These are phyloP conservation scores for Chlamydomonas asymmetrica DNA, from an alignment of 139 green algal genomes.

Conservation along the genomic window DNA sequence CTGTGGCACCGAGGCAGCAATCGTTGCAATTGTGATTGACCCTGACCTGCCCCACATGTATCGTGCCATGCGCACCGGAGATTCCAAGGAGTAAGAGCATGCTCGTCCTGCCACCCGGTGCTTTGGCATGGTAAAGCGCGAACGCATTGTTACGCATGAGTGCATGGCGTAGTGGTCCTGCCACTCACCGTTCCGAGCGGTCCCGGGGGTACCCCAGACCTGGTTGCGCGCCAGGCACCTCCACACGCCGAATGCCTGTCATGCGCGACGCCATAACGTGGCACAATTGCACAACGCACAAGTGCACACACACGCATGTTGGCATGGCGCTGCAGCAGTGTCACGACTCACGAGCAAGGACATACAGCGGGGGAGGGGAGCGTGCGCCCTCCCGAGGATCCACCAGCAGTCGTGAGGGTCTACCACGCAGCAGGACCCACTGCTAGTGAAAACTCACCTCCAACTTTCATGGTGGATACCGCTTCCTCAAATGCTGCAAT, in stretches of 20 bases:
- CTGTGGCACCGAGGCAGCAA: too few relatives aligned
- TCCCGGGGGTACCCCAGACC: slow-evolving; percentile 59
- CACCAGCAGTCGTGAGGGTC: neutral
- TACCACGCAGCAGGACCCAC: neutral
- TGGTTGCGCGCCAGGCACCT: slow-evolving; percentile 61
- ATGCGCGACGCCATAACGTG: neutral
- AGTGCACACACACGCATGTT: neutral
- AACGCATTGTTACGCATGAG: too few relatives aligned
- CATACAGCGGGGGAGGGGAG: neutral
- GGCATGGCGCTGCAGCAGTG: slow-evolving; percentile 11
- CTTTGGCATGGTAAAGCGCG: too few relatives aligned
- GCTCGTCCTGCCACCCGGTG: too few relatives aligned
- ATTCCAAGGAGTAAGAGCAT: too few relatives aligned
- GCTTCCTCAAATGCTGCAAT: slow-evolving; percentile 85
- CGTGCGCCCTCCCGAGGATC: neutral
- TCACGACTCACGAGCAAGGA: neutral
- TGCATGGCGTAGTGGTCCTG: too few relatives aligned
- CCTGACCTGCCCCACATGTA: too few relatives aligned
- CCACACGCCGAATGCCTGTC: slow-evolving; percentile 49
- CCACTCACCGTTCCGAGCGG: slow-evolving; percentile 17
- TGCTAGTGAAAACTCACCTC: slow-evolving; percentile 38
- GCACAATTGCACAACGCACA: neutral
- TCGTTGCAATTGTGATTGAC: too few relatives aligned
- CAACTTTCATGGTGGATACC: slow-evolving; percentile 73
- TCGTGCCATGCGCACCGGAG: too few relatives aligned